Evolutionary conservation across 1,284 basidiomycete species (phyloP).

Genomic region (Sphaerobolus stellatus): DNA sequence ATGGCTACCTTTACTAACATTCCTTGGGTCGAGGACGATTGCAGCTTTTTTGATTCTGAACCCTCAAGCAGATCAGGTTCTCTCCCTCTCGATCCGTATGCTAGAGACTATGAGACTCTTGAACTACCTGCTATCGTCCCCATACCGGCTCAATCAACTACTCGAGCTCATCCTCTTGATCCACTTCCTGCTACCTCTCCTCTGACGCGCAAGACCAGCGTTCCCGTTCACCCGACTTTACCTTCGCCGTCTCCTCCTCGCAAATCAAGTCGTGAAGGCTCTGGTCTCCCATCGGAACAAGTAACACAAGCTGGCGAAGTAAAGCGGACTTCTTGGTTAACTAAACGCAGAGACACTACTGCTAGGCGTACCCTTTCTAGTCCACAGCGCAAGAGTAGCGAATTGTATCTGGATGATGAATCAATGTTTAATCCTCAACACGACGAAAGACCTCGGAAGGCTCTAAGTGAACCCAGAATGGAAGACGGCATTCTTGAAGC

Average conservation of each 20-base stretch:
- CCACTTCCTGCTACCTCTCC: slow-evolving; percentile 15
- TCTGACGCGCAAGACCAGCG: slow-evolving; percentile 35
- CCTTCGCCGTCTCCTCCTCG: slow-evolving; percentile 66
- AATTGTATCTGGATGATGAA: slow-evolving; percentile 38
- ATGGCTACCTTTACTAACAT: slow-evolving; percentile 6
- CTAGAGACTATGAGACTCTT: slow-evolving; percentile 16
- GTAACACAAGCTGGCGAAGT: slow-evolving; percentile 41
- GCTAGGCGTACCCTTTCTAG: slow-evolving; percentile 40
- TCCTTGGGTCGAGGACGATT: slow-evolving; percentile 7
- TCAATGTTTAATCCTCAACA: not conserved
- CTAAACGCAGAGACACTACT: slow-evolving; percentile 65
- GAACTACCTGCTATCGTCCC: slow-evolving; percentile 16
- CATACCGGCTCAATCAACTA: slow-evolving; percentile 11
- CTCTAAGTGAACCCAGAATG: slow-evolving; percentile 48
- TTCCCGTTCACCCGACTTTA: slow-evolving; percentile 51
- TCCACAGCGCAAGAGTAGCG: slow-evolving; percentile 67
- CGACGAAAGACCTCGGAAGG: not conserved
- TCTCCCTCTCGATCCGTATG: slow-evolving; percentile 13
- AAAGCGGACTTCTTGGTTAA: slow-evolving; percentile 71
- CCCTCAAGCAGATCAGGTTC: slow-evolving; percentile 10
- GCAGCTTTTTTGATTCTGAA: slow-evolving; percentile 11
- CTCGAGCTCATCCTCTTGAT: slow-evolving; percentile 24
- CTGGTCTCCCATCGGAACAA: too few species aligned
- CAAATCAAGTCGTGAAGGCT: slow-evolving; percentile 60
- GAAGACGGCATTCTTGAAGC: not conserved